Evolutionary conservation across 768 basidiomycete genomes (phyloP), one percentile per base, ranked within the genome.

Genomic region (Tylopilus plumbeoviolaceoides): DNA sequence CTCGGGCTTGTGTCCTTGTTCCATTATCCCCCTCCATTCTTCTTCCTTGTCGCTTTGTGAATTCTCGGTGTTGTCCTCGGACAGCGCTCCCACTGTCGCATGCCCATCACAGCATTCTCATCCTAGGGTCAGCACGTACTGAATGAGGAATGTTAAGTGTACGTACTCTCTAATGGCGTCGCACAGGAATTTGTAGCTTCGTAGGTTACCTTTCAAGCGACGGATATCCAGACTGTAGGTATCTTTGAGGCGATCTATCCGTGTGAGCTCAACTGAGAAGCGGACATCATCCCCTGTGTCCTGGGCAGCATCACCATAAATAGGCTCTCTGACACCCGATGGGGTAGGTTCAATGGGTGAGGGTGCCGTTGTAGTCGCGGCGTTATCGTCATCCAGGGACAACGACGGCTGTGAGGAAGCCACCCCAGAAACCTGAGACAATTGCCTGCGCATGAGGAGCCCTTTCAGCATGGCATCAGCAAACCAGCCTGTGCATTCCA

Each of bases 241-340:
- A 65, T 91, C 91, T 59, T 86, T 90, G 62, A 98, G 77, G 57
- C 92, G 83, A 69, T 91, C 88, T 62, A 99, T 77, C 62, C 89
- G 76, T 44, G 95, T 98, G 57, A 99, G 72, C 74, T 99, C 97
- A 56, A 98, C 88, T 12, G 85, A 91, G 76, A 98, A 98, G 60
- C 91, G 84, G 60, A 99, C 92, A 82, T 98, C 97, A 61, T 95
- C 95, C 28, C 93, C 93, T 18, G 83, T 81, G 64, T 98, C 97
- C 60, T 89, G 81, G 5, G 77, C 66, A n/a, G 73, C 60, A 51
- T 90, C 90, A 14, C 95, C 95, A 63, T 95, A 98, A 20, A 86
- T 65, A 20, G 84, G 72, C 50, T 86, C 80, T n/a, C 63, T 58
- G 47, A 71, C 71, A 42, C 60, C 46, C 0, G 60, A 51, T n/a